Conservation (phyloP, 768 basidiomycete genomes). For the Tricholoma terreum region DNA sequence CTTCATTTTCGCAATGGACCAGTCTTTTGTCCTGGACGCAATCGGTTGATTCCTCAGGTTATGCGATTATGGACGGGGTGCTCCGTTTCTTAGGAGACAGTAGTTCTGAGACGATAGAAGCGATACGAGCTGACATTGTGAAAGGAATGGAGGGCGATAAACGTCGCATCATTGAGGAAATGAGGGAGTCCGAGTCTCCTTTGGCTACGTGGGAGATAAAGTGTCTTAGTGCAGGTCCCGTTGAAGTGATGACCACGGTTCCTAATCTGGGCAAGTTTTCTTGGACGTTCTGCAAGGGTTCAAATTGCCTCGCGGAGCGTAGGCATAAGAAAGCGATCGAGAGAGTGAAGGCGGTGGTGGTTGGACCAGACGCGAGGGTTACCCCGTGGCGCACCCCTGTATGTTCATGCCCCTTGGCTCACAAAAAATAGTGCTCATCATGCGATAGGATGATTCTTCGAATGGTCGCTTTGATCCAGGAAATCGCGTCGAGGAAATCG, state of each 20-base stretch:
- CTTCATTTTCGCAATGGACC: constrained; percentile 10
- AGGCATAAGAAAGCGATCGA: not conserved
- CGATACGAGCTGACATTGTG: not conserved
- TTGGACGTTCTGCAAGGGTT: constrained; percentile 12
- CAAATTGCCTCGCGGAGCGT: not conserved
- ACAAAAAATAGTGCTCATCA: not conserved
- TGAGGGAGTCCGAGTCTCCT: no score
- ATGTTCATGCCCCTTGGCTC: constrained; percentile 1
- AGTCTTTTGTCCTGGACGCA: constrained; percentile 17
- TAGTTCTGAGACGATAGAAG: not conserved
- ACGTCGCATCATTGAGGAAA: not conserved
- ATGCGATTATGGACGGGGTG: no score
- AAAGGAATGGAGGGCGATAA: no score
- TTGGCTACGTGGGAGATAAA: no score
- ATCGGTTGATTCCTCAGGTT: constrained; percentile 2
- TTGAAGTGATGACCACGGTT: constrained; percentile 3
- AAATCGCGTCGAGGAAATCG: constrained; percentile 3
- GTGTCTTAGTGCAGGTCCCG: no score
- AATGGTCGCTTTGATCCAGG: not conserved
- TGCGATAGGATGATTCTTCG: constrained; percentile 1
- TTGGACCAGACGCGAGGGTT: constrained; percentile 13
- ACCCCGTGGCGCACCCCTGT: constrained; percentile 13
- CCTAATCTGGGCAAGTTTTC: not conserved
- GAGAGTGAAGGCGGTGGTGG: not conserved
- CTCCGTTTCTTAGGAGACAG: no score